Evolutionary conservation across 352 stramenopile genomes (phyloP).

Genomic region (Phytopythium kandeliae): DNA sequence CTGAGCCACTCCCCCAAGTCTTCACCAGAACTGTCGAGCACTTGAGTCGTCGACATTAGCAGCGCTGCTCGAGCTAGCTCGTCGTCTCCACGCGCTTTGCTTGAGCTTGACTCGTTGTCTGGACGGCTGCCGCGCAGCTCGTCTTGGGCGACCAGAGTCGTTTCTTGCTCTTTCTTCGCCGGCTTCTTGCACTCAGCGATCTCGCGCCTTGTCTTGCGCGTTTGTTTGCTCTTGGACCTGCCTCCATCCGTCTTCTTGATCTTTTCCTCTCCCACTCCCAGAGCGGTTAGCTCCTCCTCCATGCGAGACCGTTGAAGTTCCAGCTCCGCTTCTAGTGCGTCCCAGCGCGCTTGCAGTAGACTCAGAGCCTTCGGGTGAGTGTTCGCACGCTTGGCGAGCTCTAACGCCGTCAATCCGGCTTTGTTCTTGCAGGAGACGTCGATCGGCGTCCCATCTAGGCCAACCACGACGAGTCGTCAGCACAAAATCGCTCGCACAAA

Average conservation of each 20-base stretch:
- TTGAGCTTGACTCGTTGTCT: background rate
- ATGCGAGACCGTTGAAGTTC: constrained; percentile 15
- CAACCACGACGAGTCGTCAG: background rate
- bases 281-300: constrained; percentile 21
- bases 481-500: too few relatives aligned
- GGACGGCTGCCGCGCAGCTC: too few relatives aligned
- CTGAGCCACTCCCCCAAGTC: constrained; percentile 2
- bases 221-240: constrained; percentile 33
- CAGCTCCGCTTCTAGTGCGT: constrained; percentile 14
- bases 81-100: background rate
- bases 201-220: background rate
- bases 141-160: too few relatives aligned
- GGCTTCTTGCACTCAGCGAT: background rate
- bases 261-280: constrained; percentile 17
- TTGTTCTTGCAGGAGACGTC: constrained; percentile 12
- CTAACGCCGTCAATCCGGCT: constrained; percentile 11
- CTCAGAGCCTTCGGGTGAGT: constrained; percentile 13
- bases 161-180: background rate
- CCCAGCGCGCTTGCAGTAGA: constrained; percentile 15
- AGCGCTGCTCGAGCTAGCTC: background rate
- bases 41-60: background rate
- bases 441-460: background rate
- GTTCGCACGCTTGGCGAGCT: constrained; percentile 9
- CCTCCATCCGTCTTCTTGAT: constrained; percentile 36
- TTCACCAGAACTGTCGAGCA: background rate